Percentiles rank a stretch among this genome's conserved stretches.
phyloP scores from a whole-genome alignment of 257 asterid species.

The Forsythia viridissima region DNA sequence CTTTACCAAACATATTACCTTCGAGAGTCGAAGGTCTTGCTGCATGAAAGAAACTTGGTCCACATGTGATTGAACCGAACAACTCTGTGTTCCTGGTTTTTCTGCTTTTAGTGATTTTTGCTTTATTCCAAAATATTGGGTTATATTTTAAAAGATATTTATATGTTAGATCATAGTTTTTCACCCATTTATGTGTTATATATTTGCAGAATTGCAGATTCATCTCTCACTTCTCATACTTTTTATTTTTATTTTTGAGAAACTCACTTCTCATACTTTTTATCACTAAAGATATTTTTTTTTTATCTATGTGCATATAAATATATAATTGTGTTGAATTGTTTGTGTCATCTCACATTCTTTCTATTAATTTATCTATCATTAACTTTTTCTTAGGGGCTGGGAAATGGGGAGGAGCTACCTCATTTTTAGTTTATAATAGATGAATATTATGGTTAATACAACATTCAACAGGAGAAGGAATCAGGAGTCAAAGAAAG shows the following conservation, averaged over 20 bases:
- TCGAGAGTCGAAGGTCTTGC: conserved; percentile 57
- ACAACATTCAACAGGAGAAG: neutral
- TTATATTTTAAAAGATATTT: neutral
- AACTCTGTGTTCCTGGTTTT: conserved; percentile 20
- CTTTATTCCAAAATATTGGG: neutral
- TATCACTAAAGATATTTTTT: no score
- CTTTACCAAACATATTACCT: conserved; percentile 78
- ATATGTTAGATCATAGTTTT: neutral
- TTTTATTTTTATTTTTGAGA: no score
- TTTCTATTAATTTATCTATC: neutral
- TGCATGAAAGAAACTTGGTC: conserved; percentile 76
- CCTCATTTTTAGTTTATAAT: no score
- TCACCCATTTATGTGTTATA: neutral
- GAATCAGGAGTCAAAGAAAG: neutral
- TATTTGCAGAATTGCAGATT: conserved; percentile 1
- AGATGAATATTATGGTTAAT: neutral
- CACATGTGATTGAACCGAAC: conserved; percentile 64
- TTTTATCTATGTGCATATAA: no score
- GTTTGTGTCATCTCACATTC: neutral
- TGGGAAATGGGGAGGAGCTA: neutral
- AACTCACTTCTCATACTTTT: no score
- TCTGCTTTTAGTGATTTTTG: neutral
- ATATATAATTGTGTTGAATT: neutral
- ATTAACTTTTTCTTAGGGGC: neutral
- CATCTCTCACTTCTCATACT: neutral